Evolutionary conservation across 257 asterid species (phyloP).

Genomic region (Datura wrightii): DNA sequence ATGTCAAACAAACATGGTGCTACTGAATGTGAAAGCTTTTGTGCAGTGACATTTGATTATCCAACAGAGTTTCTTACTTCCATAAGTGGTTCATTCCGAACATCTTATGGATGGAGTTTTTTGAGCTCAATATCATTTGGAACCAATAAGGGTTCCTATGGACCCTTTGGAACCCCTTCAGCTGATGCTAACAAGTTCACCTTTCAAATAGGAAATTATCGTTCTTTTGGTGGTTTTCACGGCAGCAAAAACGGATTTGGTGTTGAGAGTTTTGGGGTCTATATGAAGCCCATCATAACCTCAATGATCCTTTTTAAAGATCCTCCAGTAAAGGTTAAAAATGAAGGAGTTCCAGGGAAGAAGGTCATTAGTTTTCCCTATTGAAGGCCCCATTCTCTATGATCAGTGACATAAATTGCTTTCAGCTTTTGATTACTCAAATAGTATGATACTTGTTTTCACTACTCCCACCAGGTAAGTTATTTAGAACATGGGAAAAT

Average conservation of each 20-base stretch:
- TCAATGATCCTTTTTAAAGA: neutral
- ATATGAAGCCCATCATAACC: slow-evolving; percentile 31
- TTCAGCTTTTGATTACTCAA: neutral
- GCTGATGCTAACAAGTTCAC: slow-evolving; percentile 29
- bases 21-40: neutral
- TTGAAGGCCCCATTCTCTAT: neutral
- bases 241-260: slow-evolving; percentile 29
- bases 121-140: slow-evolving; percentile 46
- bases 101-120: slow-evolving; percentile 38
- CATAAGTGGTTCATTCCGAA: neutral
- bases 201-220: slow-evolving; percentile 39
- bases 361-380: neutral
- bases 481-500: too few relatives aligned
- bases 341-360: neutral
- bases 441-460: neutral
- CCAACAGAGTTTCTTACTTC: neutral
- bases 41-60: neutral
- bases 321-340: neutral
- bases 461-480: neutral
- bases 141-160: slow-evolving; percentile 46
- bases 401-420: neutral
- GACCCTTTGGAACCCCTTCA: slow-evolving; percentile 45
- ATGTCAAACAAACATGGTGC: slow-evolving; percentile 34
- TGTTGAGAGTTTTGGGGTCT: neutral
- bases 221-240: slow-evolving; percentile 50